phyloP scores from a whole-genome alignment of 2,329 filamentous ascomycete species.

The Claviceps citrina region DNA sequence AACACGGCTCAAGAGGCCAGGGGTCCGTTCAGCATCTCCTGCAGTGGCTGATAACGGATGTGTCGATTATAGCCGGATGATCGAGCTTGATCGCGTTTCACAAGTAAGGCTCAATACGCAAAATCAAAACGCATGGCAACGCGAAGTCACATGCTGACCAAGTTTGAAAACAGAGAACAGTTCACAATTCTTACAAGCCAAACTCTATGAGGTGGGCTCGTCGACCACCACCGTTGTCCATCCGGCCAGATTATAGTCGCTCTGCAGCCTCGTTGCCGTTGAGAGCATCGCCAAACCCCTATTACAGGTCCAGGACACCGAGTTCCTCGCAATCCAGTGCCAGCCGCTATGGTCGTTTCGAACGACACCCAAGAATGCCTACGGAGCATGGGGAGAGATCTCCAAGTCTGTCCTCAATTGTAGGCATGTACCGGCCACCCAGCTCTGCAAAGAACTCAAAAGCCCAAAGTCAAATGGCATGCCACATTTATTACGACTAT shows the following conservation, averaged over 20 bases:
- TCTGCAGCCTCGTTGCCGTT: constrained; percentile 26
- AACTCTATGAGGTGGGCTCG: constrained; percentile 20
- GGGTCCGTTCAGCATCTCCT: constrained; percentile 33
- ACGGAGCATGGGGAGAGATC: constrained; percentile 26
- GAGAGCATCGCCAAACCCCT: constrained; percentile 14
- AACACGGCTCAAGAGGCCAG: constrained; percentile 39
- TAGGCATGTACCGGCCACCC: constrained; percentile 29
- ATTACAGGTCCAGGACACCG: constrained; percentile 20
- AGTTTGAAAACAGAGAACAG: constrained; percentile 24
- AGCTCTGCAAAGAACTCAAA: constrained; percentile 13
- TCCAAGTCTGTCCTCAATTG: constrained; percentile 34
- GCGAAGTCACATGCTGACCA: too few species aligned
- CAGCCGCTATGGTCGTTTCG: constrained; percentile 13
- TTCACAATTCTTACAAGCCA: constrained; percentile 27
- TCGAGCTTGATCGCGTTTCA: constrained; percentile 32
- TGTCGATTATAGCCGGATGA: constrained; percentile 35
- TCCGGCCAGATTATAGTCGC: constrained; percentile 25
- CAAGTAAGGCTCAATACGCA: constrained; percentile 21
- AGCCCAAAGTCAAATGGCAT: constrained; percentile 15
- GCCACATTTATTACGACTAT: constrained; percentile 37
- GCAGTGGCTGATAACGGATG: constrained; percentile 31
- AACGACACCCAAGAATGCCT: constrained; percentile 20
- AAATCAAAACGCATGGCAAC: too few species aligned
- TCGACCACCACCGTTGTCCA: constrained; percentile 23
- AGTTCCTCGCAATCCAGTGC: constrained; percentile 17